Evolutionary conservation across 345 rosid species (phyloP), one percentile per base, ranked within the genome.

Genomic region (Trapa incisa): DNA sequence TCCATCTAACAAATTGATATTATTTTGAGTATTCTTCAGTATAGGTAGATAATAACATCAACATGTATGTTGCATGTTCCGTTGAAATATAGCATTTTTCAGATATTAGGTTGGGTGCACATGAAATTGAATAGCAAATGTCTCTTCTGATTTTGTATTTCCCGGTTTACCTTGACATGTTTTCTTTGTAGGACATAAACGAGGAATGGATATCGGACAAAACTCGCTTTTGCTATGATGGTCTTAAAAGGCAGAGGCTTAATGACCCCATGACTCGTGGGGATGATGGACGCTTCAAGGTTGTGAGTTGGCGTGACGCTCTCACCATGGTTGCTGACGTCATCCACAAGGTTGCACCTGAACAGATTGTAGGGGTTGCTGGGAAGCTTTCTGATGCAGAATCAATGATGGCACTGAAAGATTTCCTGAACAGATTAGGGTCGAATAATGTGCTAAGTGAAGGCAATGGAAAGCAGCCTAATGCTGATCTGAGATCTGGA

Each of bases 141-240:
- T 11, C 48, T 7, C 7, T 45, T 13, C 48, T 7, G 48, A 2
- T 45, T 45, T 39, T 29, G 3, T 16, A 13, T 50, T 52, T n/a
- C 63, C 47, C 32, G 15, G 43, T 67, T 67, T 37, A 35, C 47
- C 45, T 52, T 37, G 42, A 8, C 15, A 10, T 16, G 60, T 53
- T n/a, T 35, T 11, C 79, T 38, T 81, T 78, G 70, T 87, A 95
- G 99, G 99, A 95, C 64, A 89, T 95, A 68, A 95, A 95, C 74
- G 98, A 95, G 79, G 99, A 95, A 73, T 95, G 99, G 99, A 91
- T 95, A 80, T 95, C 99, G 60, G 99, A 95, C 74, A 95, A 95
- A 81, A 95, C 98, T 36, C 82, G 99, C 48, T 95, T 95, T 72
- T 80, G 85, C 68, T 95, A 91, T 78, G 99, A 95, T 72, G 99